These are phyloP conservation scores for Escallonia rubra DNA, from an alignment of 129 eudicot species.

Conservation along the genomic window DNA sequence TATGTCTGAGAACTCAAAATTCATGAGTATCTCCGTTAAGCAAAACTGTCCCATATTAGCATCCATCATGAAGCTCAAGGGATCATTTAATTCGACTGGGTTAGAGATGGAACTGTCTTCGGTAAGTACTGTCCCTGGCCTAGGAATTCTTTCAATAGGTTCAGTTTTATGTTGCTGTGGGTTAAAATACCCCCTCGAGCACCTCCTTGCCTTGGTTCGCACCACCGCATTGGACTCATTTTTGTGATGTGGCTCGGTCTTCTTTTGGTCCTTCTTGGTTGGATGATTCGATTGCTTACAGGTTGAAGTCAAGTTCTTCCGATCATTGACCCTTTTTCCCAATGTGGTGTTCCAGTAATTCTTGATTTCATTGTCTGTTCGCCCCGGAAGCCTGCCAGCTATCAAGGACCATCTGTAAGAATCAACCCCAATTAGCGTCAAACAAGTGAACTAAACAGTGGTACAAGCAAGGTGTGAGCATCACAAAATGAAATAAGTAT, in stretches of 20 bases:
- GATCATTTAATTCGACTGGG: not conserved
- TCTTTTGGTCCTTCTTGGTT: slow-evolving; percentile 12
- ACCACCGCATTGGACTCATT: slow-evolving; percentile 9
- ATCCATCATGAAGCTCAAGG: slow-evolving; percentile 21
- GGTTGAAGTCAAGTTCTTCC: not conserved
- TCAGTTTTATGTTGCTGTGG: slow-evolving; percentile 14
- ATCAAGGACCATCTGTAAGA: slow-evolving; percentile 37
- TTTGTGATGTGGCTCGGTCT: not conserved
- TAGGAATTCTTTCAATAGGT: not conserved
- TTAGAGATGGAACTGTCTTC: slow-evolving; percentile 1
- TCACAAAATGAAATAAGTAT: no score
- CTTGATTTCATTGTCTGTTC: slow-evolving; percentile 45
- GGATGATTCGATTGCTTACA: not conserved
- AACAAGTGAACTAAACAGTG: not conserved
- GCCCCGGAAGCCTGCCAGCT: slow-evolving; percentile 1
- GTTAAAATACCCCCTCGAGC: slow-evolving; percentile 22
- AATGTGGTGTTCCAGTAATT: slow-evolving; percentile 46
- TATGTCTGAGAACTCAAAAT: slow-evolving; percentile 11
- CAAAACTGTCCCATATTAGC: slow-evolving; percentile 6
- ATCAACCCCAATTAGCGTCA: no score
- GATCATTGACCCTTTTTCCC: slow-evolving; percentile 28
- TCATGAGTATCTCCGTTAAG: slow-evolving; percentile 12
- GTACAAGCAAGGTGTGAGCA: no score
- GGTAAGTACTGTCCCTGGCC: not conserved
- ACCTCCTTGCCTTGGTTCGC: slow-evolving; percentile 28